A percentile compares a stretch with the other conserved stretches of the same genome.
Conservation (phyloP, 1,139 yeast genomes). For the Pichiaceae sp. region DNA sequence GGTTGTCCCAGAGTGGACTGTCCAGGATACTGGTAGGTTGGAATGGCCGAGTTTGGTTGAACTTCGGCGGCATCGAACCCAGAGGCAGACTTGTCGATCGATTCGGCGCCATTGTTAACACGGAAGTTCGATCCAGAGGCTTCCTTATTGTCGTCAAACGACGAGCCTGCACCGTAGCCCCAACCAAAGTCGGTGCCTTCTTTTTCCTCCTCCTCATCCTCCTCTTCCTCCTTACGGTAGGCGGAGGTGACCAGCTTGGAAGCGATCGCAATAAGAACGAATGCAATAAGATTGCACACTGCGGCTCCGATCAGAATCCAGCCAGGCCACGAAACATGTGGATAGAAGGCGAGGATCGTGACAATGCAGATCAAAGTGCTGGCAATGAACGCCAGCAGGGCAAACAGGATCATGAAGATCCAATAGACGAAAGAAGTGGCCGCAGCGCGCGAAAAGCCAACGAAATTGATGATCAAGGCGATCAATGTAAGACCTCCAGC, state of each 20-base stretch:
- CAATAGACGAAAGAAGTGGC: constrained; percentile 20
- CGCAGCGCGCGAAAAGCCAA: constrained; percentile 11
- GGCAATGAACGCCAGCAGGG: constrained; percentile 40
- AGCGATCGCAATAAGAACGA: constrained; percentile 15
- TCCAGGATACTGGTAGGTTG: not conserved
- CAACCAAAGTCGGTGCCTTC: constrained; percentile 1
- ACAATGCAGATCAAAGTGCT: constrained; percentile 47
- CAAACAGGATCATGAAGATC: constrained; percentile 26
- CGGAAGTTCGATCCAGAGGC: constrained; percentile 5
- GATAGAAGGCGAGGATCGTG: constrained; percentile 49
- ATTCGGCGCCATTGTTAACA: not conserved
- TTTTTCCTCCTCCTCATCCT: constrained; percentile 7
- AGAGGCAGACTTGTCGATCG: not conserved
- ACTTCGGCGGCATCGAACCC: not conserved
- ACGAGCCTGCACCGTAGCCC: not conserved
- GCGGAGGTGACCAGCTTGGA: constrained; percentile 10
- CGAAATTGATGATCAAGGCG: constrained; percentile 15
- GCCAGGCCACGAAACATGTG: constrained; percentile 58
- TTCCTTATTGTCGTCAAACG: not conserved
- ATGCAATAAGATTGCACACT: constrained; percentile 35
- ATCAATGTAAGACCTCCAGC: constrained; percentile 23
- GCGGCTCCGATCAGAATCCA: constrained; percentile 67
- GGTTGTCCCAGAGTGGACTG: not conserved
- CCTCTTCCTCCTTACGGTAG: constrained; percentile 4
- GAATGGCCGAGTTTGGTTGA: not conserved